phyloP scores from a whole-genome alignment of 352 stramenopile genomes.

The Aphanomyces euteiches region DNA sequence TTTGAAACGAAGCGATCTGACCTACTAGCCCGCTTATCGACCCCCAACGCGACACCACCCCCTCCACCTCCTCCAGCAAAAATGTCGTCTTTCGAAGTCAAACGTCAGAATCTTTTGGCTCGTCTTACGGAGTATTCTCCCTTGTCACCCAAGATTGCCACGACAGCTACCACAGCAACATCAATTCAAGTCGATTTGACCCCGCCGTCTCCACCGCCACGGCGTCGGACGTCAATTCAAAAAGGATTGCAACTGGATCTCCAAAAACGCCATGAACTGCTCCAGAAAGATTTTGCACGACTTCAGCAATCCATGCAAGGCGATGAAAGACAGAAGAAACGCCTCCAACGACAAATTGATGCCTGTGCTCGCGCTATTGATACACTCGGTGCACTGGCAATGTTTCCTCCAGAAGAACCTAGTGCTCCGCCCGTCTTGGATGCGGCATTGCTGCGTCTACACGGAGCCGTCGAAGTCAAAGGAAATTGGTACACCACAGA shows the following conservation, averaged over 20 bases:
- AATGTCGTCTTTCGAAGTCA: not conserved
- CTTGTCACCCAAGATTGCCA: constrained; percentile 1
- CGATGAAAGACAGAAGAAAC: not conserved
- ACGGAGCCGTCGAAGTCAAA: not conserved
- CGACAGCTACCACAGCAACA: not conserved
- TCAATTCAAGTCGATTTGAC: not conserved
- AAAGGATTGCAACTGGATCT: not conserved
- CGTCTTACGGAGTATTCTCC: constrained; percentile 7
- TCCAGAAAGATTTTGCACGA: not conserved
- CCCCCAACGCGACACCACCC: not conserved
- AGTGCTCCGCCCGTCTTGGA: not conserved
- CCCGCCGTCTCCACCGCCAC: not conserved
- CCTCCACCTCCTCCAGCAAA: not conserved
- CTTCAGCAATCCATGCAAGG: not conserved
- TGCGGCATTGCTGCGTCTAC: not conserved
- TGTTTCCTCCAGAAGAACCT: constrained; percentile 9
- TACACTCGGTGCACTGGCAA: constrained; percentile 5
- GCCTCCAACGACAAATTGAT: constrained; percentile 1
- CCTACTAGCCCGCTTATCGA: not conserved
- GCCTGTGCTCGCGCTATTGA: constrained; percentile 16
- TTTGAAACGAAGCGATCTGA: not conserved
- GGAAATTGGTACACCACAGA: constrained; percentile 18
- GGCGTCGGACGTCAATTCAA: not conserved
- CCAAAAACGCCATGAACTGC: constrained; percentile 3
- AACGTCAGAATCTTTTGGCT: not conserved